Conservation (phyloP, 768 basidiomycete species). For the Suillus clintonianus region DNA sequence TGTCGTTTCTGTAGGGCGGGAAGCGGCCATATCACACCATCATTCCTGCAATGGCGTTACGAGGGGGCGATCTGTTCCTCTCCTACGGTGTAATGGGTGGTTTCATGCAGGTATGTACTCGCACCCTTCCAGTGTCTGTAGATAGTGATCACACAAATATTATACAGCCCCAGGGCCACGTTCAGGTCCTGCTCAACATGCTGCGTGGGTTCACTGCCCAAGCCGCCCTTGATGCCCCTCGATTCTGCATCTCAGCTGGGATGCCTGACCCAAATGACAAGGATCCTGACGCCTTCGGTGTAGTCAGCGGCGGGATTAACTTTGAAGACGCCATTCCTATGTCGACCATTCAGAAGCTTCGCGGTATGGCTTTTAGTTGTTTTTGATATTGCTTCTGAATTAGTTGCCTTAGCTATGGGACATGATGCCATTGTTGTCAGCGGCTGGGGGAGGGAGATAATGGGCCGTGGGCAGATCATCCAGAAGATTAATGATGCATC, state of each 20-base stretch:
- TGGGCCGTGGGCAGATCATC: conserved; percentile 90
- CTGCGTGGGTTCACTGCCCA: conserved; percentile 87
- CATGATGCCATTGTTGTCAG: conserved; percentile 71
- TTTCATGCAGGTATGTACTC: conserved; percentile 70
- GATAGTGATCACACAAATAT: background rate
- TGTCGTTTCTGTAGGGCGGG: conserved; percentile 50
- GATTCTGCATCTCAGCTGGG: conserved; percentile 93
- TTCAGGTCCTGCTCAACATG: conserved; percentile 91
- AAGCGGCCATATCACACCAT: conserved; percentile 95
- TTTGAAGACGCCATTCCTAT: conserved; percentile 81
- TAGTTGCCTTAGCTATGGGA: conserved; percentile 68
- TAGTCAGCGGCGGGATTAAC: conserved; percentile 79
- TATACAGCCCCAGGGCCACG: conserved; percentile 86
- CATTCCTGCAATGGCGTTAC: conserved; percentile 85
- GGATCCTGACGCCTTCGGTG: conserved; percentile 49
- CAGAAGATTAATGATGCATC: conserved; percentile 70
- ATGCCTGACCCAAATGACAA: conserved; percentile 59
- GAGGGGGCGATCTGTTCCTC: conserved; percentile 80
- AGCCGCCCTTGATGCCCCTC: conserved; percentile 89
- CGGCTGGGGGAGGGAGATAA: conserved; percentile 62
- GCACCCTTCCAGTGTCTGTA: background rate
- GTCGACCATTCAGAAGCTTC: conserved; percentile 64
- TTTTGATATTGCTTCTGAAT: background rate
- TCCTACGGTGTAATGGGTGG: conserved; percentile 93
- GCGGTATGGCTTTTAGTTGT: conserved; percentile 45